Evolutionary conservation across 2,329 filamentous ascomycete species (phyloP).

Genomic region (Elsinoe necatrix): DNA sequence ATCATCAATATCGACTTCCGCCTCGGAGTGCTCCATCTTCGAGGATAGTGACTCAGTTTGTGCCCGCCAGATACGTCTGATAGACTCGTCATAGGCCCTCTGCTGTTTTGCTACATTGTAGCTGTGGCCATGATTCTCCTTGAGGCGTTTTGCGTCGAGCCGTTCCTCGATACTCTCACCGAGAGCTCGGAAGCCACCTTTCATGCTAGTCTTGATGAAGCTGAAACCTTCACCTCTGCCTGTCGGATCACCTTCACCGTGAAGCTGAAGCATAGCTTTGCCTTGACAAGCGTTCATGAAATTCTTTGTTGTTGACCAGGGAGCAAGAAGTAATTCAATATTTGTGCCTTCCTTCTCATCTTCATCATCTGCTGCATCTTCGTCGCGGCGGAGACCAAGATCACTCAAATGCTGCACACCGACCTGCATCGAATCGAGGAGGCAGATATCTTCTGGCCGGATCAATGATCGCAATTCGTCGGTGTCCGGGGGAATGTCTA

Average conservation of each 20-base stretch:
- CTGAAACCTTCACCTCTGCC: constrained; percentile 90
- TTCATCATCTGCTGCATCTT: constrained; percentile 56
- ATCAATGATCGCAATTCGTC: constrained; percentile 77
- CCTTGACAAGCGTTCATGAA: constrained; percentile 89
- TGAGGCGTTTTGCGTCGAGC: constrained; percentile 65
- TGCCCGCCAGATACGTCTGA: constrained; percentile 83
- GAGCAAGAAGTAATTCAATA: constrained; percentile 80
- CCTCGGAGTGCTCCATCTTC: constrained; percentile 63
- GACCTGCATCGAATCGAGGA: constrained; percentile 94
- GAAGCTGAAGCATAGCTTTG: constrained; percentile 93
- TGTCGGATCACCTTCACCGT: constrained; percentile 90
- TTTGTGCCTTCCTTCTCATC: constrained; percentile 61
- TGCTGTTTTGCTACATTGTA: constrained; percentile 97
- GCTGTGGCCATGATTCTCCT: constrained; percentile 73
- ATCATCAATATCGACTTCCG: constrained; percentile 55
- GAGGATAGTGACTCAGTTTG: constrained; percentile 74
- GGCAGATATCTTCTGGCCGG: constrained; percentile 87
- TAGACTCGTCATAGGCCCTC: constrained; percentile 81
- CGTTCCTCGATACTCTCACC: constrained; percentile 83
- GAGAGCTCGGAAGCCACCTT: constrained; percentile 87
- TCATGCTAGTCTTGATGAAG: constrained; percentile 98
- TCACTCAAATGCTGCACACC: constrained; percentile 85
- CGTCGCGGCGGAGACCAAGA: constrained; percentile 67
- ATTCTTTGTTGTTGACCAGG: constrained; percentile 94
- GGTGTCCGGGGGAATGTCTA: constrained; percentile 71